Percentiles rank a stretch among this genome's conserved stretches.
These are phyloP conservation scores for Apiospora rasikravindrae DNA, from an alignment of 2,329 filamentous ascomycete species.

Conservation along the genomic window DNA sequence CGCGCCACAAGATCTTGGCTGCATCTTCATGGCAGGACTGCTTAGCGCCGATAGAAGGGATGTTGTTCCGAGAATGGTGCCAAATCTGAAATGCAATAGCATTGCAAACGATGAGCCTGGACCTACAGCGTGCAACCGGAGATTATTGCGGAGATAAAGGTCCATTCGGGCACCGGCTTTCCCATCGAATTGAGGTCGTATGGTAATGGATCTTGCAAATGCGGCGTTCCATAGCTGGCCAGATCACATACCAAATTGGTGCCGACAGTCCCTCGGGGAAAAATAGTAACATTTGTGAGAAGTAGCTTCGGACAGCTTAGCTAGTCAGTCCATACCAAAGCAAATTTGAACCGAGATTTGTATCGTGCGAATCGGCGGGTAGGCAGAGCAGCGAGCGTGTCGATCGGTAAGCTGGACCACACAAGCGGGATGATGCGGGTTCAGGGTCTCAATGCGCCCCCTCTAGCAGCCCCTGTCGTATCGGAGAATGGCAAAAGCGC, in stretches of 20 bases:
- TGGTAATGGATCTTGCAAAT: neutral
- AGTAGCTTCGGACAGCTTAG: neutral
- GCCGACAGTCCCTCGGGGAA: neutral
- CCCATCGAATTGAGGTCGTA: neutral
- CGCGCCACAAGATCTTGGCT: neutral
- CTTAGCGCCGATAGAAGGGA: neutral
- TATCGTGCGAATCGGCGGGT: neutral
- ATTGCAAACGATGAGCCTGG: too few relatives aligned
- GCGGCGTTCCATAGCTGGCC: neutral
- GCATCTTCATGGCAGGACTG: neutral
- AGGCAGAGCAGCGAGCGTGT: neutral
- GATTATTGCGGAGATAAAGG: neutral
- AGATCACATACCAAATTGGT: neutral
- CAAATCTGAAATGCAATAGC: too few relatives aligned
- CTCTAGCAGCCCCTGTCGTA: neutral
- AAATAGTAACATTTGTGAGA: too few relatives aligned
- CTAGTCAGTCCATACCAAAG: neutral
- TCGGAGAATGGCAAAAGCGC: neutral
- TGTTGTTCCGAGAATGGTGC: too few relatives aligned
- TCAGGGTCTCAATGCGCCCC: neutral
- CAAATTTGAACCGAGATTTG: neutral
- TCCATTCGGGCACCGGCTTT: neutral
- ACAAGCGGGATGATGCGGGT: neutral
- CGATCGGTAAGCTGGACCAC: neutral
- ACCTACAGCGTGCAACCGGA: neutral